Base-by-base conservation (phyloP, 768 basidiomycete species). In the Rhizopogon rudus region DNA sequence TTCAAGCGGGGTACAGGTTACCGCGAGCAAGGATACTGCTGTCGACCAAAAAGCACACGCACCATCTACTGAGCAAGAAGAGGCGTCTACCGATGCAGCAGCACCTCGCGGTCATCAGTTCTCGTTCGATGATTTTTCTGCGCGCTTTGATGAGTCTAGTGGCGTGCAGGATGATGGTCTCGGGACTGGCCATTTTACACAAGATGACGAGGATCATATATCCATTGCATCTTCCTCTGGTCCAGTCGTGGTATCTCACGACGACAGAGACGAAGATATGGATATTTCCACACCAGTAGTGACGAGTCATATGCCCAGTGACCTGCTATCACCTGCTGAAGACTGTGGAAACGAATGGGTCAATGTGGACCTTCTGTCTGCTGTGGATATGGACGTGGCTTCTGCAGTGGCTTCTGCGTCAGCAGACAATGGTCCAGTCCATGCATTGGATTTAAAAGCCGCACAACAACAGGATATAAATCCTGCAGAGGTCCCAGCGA, bases 201-300 rank as follows among this genome's bases (percentile, higher is more conserved):
- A 37, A 37, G 48, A 35, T 20, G 52, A 31, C 5, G 51, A 49
- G 28, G 52, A 54, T 25, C 33, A 28, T n/a, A 37, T 42, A 16
- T 49, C 58, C 5, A 56, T 57, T 29, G 55, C 55, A 16, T 56
- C 58, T 12, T 59, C 52, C 9, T 53, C 58, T n/a, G 33, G 46
- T 17, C 44, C 9, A 45, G 17, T 46, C 51, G 22, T 46, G 20
- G 16, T 28, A 37, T 16, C 8, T 29, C 52, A 39, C n/a, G 28
- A 37, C 10, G 28, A 40, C 45, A 39, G 52, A 51, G n/a, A 13
- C 17, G 52, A 51, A 5, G 59, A 57, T 33, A 51, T 57, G 51
- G 52, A 37, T 22, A 54, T 54, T 41, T 57, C 48, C 31, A 43
- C 56, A 20, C 51, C 58, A 48, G 6, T 52, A 22, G 46, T 49